Evolutionary conservation across 441 rosid species (phyloP).

Genomic region (Hypseocharis bilobata): DNA sequence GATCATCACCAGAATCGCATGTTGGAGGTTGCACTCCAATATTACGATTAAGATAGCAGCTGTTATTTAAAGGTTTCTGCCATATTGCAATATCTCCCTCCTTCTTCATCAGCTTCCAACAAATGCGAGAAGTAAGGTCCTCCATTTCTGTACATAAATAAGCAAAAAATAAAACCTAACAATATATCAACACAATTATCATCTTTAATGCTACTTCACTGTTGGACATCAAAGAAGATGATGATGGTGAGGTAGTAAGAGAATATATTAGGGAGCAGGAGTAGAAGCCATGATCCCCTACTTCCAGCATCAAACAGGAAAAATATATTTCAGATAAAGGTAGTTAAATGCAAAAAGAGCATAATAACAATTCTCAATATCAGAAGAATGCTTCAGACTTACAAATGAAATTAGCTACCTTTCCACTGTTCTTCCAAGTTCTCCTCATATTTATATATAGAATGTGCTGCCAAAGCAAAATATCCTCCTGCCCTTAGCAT

Average conservation of each 20-base stretch:
- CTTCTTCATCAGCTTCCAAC: constrained; percentile 88
- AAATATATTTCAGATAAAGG: no score
- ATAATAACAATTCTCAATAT: neutral
- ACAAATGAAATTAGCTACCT: constrained; percentile 36
- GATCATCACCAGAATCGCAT: constrained; percentile 68
- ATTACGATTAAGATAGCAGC: constrained; percentile 67
- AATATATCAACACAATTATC: constrained; percentile 3
- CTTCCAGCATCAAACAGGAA: no score
- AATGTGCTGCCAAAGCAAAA: constrained; percentile 97
- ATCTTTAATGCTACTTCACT: constrained; percentile 1
- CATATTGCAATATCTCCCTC: constrained; percentile 92
- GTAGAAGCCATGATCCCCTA: neutral
- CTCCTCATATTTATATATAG: constrained; percentile 82
- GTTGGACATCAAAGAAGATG: neutral
- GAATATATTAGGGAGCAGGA: neutral
- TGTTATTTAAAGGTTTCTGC: constrained; percentile 72
- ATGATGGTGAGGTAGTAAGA: neutral
- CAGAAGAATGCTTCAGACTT: neutral
- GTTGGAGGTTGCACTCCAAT: constrained; percentile 53
- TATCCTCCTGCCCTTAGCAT: constrained; percentile 87
- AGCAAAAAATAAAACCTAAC: constrained; percentile 18
- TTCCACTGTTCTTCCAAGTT: constrained; percentile 80
- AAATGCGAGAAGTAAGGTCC: constrained; percentile 66
- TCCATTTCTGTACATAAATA: constrained; percentile 62
- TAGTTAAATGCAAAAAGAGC: no score